A percentile compares a stretch with the other conserved stretches of the same genome.
phyloP scores from a whole-genome alignment of 225 moss, liverwort and hornwort species.

The Takakia lepidozioides region DNA sequence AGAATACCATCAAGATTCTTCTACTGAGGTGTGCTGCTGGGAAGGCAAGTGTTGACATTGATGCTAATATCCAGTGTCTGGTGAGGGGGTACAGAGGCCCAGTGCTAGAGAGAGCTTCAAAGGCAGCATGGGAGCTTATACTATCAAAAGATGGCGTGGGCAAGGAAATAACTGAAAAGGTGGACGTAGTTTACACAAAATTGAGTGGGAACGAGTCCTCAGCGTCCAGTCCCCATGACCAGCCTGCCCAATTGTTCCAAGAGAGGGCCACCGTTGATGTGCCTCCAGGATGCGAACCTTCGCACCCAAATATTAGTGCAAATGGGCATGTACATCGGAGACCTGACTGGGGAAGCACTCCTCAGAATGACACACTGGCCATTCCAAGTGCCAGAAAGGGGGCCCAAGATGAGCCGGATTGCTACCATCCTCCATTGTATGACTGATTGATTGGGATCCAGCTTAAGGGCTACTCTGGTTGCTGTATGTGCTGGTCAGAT shows the following conservation, averaged over 20 bases:
- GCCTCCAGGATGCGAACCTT: constrained; percentile 15
- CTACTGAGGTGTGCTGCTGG: too few relatives aligned
- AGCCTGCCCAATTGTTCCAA: constrained; percentile 17
- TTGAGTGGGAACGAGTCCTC: constrained; percentile 52
- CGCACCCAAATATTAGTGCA: constrained; percentile 32
- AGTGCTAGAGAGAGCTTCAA: constrained; percentile 61
- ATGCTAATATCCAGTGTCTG: too few relatives aligned
- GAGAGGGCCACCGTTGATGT: constrained; percentile 22
- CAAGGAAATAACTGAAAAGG: constrained; percentile 60
- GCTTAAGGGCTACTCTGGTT: too few relatives aligned
- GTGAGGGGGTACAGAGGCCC: constrained; percentile 46
- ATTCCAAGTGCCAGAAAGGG: constrained; percentile 36
- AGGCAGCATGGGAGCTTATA: constrained; percentile 67
- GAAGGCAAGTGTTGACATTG: too few relatives aligned
- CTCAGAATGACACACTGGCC: constrained; percentile 28
- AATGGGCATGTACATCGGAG: constrained; percentile 27
- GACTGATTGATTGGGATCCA: constrained; percentile 16
- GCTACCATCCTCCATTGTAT: constrained; percentile 47
- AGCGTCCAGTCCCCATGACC: constrained; percentile 40
- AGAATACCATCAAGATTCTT: too few relatives aligned
- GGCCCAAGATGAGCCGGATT: constrained; percentile 23
- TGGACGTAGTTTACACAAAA: constrained; percentile 53
- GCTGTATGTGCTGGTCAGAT: too few relatives aligned
- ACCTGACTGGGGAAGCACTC: constrained; percentile 34
- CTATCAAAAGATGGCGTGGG: constrained; percentile 56